Conservation (phyloP, 164 flowering plant genomes). For the Dillenia suffruticosa region DNA sequence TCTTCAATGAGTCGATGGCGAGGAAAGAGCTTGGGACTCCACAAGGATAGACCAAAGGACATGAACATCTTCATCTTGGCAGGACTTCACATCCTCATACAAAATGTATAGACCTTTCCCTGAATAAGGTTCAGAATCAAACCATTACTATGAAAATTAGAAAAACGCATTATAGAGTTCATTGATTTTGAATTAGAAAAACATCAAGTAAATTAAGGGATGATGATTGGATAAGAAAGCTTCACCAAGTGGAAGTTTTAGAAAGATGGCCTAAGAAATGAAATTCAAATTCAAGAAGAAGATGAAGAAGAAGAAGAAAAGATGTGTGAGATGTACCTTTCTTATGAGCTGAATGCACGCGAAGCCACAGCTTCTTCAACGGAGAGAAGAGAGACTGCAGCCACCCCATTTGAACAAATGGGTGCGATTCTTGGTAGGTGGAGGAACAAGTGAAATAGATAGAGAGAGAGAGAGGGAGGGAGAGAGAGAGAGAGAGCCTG, state of each 20-base stretch:
- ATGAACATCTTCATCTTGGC: constrained; percentile 45
- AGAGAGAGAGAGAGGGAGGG: constrained; percentile 5
- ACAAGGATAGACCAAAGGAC: constrained; percentile 39
- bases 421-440: constrained; percentile 28
- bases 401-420: constrained; percentile 49
- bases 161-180: background rate
- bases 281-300: background rate
- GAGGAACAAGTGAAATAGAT: constrained; percentile 21
- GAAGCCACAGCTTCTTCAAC: constrained; percentile 60
- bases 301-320: background rate
- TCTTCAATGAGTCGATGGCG: constrained; percentile 8
- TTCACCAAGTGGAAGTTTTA: background rate
- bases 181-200: too few relatives aligned
- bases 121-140: constrained; percentile 10
- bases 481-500: constrained; percentile 5
- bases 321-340: constrained; percentile 22
- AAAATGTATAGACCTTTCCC: constrained; percentile 37
- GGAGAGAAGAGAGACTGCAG: constrained; percentile 56
- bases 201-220: background rate
- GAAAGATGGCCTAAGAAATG: background rate
- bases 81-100: constrained; percentile 46
- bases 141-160: background rate
- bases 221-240: background rate
- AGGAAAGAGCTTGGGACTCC: constrained; percentile 17
- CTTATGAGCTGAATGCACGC: constrained; percentile 36